phyloP scores from a whole-genome alignment of 306 rosid species.

The Vigna hirtella region DNA sequence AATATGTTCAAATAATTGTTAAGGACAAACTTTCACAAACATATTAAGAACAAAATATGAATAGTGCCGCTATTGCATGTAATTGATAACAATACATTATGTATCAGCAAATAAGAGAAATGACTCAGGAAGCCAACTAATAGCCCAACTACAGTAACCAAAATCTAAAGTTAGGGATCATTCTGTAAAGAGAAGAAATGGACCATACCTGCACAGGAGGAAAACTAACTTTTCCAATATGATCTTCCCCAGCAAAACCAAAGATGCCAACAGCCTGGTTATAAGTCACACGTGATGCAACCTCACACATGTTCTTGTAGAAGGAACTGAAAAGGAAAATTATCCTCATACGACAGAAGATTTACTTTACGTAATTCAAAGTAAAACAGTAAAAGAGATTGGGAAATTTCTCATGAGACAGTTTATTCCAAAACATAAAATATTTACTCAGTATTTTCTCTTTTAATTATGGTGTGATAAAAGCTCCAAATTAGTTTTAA shows the following conservation, averaged over 20 bases:
- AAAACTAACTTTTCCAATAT: slow-evolving; percentile 93
- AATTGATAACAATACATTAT: background rate
- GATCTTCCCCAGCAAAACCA: slow-evolving; percentile 92
- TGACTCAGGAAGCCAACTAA: background rate
- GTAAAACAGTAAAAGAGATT: background rate
- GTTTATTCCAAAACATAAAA: background rate
- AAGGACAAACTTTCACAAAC: background rate
- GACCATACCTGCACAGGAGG: slow-evolving; percentile 88
- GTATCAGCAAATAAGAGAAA: background rate
- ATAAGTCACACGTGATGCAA: slow-evolving; percentile 84
- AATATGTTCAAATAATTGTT: background rate
- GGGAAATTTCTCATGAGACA: background rate
- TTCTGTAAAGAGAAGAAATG: slow-evolving; percentile 27
- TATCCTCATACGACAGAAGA: slow-evolving; percentile 6
- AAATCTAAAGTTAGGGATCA: background rate
- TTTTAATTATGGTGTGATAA: background rate
- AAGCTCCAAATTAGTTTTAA: slow-evolving; percentile 13
- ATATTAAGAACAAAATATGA: background rate
- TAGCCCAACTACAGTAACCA: slow-evolving; percentile 1
- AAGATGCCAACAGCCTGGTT: slow-evolving; percentile 94
- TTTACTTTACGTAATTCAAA: background rate
- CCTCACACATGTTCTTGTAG: slow-evolving; percentile 82
- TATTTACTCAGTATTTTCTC: background rate
- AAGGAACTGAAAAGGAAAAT: slow-evolving; percentile 68
- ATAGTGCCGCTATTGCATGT: background rate